Evolutionary conservation across 1,284 basidiomycete genomes (phyloP).

Genomic region (Xerocomus nothofagi): DNA sequence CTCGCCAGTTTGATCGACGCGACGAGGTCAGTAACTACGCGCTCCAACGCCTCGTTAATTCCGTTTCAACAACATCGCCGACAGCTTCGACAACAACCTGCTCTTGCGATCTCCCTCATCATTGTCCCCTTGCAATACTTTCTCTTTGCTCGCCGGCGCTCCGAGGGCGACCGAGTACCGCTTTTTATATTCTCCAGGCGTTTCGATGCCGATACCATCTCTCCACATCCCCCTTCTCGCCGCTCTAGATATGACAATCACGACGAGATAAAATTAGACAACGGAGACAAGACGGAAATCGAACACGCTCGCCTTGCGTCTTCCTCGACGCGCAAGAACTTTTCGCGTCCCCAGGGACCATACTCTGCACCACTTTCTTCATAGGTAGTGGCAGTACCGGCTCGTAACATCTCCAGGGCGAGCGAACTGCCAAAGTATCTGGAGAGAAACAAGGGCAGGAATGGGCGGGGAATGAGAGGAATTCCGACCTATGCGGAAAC

Average conservation of each 20-base stretch:
- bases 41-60: not conserved
- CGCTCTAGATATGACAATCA: slow-evolving; percentile 38
- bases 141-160: slow-evolving; percentile 1
- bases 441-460: slow-evolving; percentile 50
- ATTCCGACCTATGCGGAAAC: slow-evolving; percentile 59
- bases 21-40: too few relatives aligned
- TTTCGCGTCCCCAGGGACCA: slow-evolving; percentile 64
- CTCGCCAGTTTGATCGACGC: too few relatives aligned
- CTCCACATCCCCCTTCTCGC: slow-evolving; percentile 74
- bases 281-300: not conserved
- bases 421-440: slow-evolving; percentile 52
- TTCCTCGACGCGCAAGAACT: slow-evolving; percentile 56
- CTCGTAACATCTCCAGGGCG: slow-evolving; percentile 74
- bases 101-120: not conserved
- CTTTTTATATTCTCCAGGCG: slow-evolving; percentile 79
- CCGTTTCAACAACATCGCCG: slow-evolving; percentile 11
- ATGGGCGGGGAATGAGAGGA: slow-evolving; percentile 44
- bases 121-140: not conserved
- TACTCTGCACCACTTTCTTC: slow-evolving; percentile 78
- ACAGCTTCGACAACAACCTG: slow-evolving; percentile 12
- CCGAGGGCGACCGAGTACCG: slow-evolving; percentile 44
- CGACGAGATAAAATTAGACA: not conserved
- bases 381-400: slow-evolving; percentile 77
- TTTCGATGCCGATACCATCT: slow-evolving; percentile 56
- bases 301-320: slow-evolving; percentile 62